phyloP scores from a whole-genome alignment of 2,329 filamentous ascomycete genomes.

The Stagonosporopsis cucurbitacearum region DNA sequence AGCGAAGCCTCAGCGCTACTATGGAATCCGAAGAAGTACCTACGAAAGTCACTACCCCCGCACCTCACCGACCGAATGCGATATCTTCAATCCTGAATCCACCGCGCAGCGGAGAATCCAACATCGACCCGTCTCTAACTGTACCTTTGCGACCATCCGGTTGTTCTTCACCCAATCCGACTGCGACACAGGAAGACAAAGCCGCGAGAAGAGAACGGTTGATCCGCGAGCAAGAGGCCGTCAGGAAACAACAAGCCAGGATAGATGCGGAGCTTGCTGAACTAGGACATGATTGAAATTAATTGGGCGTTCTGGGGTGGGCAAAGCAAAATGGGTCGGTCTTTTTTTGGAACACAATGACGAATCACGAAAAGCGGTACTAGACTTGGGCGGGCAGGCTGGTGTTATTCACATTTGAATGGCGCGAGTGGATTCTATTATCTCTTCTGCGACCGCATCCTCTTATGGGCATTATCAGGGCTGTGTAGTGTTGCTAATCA shows the following conservation, averaged over 20 bases:
- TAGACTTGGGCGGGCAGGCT: not conserved
- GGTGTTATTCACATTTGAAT: not conserved
- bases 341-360: constrained; percentile 5
- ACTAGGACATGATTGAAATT: constrained; percentile 37
- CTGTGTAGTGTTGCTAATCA: not conserved
- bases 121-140: constrained; percentile 44
- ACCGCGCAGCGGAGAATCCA: constrained; percentile 31
- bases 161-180: constrained; percentile 28
- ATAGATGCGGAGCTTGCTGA: constrained; percentile 42
- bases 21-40: constrained; percentile 38
- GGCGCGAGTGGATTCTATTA: not conserved
- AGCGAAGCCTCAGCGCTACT: constrained; percentile 46
- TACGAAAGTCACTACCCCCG: constrained; percentile 25
- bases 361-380: constrained; percentile 17
- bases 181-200: constrained; percentile 38
- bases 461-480: not conserved
- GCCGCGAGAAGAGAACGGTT: constrained; percentile 38
- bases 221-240: constrained; percentile 39
- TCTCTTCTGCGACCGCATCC: not conserved
- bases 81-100: constrained; percentile 47
- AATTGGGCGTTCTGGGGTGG: constrained; percentile 6
- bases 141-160: constrained; percentile 26
- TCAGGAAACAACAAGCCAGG: constrained; percentile 39
- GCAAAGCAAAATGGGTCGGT: constrained; percentile 2
- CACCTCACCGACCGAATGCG: constrained; percentile 41